These are phyloP conservation scores for Floccularia luteovirens DNA, from an alignment of 768 basidiomycete genomes.

Conservation along the genomic window DNA sequence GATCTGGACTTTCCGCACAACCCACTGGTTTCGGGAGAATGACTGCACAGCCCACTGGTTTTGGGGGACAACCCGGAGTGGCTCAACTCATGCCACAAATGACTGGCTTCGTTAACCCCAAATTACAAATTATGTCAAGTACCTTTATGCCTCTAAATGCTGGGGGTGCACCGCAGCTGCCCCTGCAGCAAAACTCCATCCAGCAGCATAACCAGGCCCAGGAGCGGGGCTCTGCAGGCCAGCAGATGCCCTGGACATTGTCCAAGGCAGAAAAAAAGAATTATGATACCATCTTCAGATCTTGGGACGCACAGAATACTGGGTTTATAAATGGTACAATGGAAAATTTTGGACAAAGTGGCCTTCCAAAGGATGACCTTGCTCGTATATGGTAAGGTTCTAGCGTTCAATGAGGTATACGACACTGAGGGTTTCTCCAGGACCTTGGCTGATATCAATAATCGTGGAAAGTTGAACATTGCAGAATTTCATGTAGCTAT, in stretches of 20 bases:
- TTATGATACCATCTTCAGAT: conserved; percentile 92
- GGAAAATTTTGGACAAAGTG: conserved; percentile 93
- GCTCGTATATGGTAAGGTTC: conserved; percentile 85
- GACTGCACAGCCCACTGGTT: conserved; percentile 53
- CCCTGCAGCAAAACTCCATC: conserved; percentile 67
- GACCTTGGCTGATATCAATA: conserved; percentile 90
- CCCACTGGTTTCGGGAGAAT: conserved; percentile 53
- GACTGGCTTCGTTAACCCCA: conserved; percentile 78
- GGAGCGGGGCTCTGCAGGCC: conserved; percentile 53
- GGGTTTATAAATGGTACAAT: conserved; percentile 85
- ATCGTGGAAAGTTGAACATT: conserved; percentile 91
- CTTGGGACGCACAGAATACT: conserved; percentile 79
- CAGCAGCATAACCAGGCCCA: conserved; percentile 82
- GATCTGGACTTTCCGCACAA: conserved; percentile 38
- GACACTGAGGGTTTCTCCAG: conserved; percentile 28
- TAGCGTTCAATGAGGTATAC: background rate
- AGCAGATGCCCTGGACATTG: conserved; percentile 80
- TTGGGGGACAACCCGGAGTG: conserved; percentile 18
- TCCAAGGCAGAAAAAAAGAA: conserved; percentile 90
- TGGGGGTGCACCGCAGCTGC: conserved; percentile 59
- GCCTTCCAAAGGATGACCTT: conserved; percentile 80
- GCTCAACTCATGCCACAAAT: conserved; percentile 58
- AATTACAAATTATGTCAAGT: conserved; percentile 85
- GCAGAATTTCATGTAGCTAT: conserved; percentile 98
- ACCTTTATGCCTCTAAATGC: conserved; percentile 83